Conservation (phyloP, 2,329 filamentous ascomycete genomes). For the Exserohilum rostratum region DNA sequence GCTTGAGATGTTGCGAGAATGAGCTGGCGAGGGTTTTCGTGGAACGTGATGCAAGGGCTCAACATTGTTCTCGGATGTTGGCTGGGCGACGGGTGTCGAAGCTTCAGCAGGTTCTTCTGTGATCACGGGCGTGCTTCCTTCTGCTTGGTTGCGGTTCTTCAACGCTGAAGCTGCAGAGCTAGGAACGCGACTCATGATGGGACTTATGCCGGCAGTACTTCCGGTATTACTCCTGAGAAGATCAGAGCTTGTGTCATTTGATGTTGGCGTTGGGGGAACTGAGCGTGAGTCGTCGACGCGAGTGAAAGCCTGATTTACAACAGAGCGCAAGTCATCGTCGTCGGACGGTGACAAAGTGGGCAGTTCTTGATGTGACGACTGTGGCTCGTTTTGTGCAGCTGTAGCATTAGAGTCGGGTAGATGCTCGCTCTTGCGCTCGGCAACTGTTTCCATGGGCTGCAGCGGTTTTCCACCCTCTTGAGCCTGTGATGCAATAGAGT, state of each 20-base stretch:
- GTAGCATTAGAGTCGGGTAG: constrained; percentile 52
- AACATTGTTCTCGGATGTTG: constrained; percentile 39
- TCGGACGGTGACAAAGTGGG: constrained; percentile 25
- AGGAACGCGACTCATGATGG: constrained; percentile 66
- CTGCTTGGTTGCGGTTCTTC: constrained; percentile 48
- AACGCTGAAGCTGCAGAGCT: constrained; percentile 50
- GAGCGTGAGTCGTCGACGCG: constrained; percentile 60
- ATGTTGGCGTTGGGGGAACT: constrained; percentile 59
- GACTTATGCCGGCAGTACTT: constrained; percentile 68
- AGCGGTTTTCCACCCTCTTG: constrained; percentile 31
- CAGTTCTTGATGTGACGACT: constrained; percentile 13
- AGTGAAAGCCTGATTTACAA: constrained; percentile 71
- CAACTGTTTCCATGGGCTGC: constrained; percentile 58
- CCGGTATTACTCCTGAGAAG: constrained; percentile 66
- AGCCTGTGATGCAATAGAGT: constrained; percentile 51
- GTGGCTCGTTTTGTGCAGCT: constrained; percentile 12
- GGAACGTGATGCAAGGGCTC: constrained; percentile 35
- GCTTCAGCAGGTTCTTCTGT: constrained; percentile 58
- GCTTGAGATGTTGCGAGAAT: constrained; percentile 49
- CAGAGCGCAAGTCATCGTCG: constrained; percentile 49
- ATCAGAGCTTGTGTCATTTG: constrained; percentile 50
- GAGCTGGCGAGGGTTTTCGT: constrained; percentile 47
- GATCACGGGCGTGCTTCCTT: constrained; percentile 59
- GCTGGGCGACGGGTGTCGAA: constrained; percentile 43
- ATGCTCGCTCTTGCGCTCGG: constrained; percentile 66